Evolutionary conservation across 441 rosid genomes (phyloP).

Genomic region (Gossypium schwendimanii): DNA sequence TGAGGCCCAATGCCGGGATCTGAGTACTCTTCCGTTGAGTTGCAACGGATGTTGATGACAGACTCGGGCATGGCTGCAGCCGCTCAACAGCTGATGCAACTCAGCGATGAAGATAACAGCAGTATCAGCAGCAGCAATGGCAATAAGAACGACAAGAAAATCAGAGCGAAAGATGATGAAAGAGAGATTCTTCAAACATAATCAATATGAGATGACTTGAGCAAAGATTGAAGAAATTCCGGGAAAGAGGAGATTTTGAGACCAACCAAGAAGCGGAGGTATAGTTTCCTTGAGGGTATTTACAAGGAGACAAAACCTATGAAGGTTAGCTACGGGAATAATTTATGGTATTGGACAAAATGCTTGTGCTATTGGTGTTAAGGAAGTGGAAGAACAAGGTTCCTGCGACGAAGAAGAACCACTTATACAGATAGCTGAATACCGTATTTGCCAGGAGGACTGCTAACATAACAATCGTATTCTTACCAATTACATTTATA

Average conservation of each 20-base stretch:
- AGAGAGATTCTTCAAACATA: conserved; percentile 8
- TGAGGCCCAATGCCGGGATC: conserved; percentile 6
- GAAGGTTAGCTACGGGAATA: conserved; percentile 13
- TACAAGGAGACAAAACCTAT: conserved; percentile 40
- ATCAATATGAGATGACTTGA: conserved; percentile 19
- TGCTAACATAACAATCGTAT: too few species aligned
- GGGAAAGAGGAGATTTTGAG: conserved; percentile 35
- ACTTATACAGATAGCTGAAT: conserved; percentile 56
- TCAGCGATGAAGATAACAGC: conserved; percentile 52
- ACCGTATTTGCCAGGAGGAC: conserved; percentile 75
- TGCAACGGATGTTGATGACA: conserved; percentile 13
- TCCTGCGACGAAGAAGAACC: conserved; percentile 38
- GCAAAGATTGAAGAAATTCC: conserved; percentile 43
- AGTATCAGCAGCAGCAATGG: neutral
- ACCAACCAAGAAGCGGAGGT: conserved; percentile 32
- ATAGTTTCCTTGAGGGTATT: conserved; percentile 40
- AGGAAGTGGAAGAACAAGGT: conserved; percentile 24
- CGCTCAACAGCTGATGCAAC: conserved; percentile 41
- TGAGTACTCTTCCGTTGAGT: neutral
- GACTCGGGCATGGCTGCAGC: conserved; percentile 34
- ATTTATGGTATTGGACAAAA: conserved; percentile 3
- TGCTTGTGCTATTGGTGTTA: conserved; percentile 32
- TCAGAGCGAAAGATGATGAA: neutral
- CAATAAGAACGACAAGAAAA: neutral
- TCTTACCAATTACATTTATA: too few species aligned